Percentiles rank a stretch among this genome's conserved stretches.
Conservation (phyloP, 805 yeast genomes). For the Nakazawaea holstii region DNA sequence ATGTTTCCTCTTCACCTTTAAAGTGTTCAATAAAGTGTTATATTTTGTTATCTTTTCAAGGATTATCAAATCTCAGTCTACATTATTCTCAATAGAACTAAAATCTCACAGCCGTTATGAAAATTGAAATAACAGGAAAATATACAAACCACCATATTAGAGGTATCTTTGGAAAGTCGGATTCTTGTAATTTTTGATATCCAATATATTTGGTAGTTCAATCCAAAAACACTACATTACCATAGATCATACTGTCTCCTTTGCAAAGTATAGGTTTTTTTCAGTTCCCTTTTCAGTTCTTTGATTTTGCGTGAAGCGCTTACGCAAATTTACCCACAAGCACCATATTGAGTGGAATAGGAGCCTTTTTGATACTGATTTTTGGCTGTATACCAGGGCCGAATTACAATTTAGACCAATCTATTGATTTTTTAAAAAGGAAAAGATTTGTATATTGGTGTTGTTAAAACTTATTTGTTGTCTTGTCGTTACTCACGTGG, state of each 20-base stretch:
- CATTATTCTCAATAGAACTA: no score
- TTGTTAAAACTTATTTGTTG: conserved; percentile 25
- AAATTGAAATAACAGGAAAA: conserved; percentile 10
- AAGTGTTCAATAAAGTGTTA: no score
- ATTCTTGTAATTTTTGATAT: conserved; percentile 58
- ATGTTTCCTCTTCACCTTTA: no score
- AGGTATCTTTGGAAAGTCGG: conserved; percentile 74
- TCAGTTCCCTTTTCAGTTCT: conserved; percentile 72
- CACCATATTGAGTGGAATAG: conserved; percentile 60
- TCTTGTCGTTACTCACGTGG: conserved; percentile 24
- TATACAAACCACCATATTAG: conserved; percentile 30
- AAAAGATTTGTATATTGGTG: conserved; percentile 57
- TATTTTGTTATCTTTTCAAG: no score
- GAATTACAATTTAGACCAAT: conserved; percentile 42
- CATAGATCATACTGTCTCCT: conserved; percentile 74
- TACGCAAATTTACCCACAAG: conserved; percentile 55
- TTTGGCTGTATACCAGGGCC: conserved; percentile 60
- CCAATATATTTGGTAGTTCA: conserved; percentile 76
- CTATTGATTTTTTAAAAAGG: conserved; percentile 34
- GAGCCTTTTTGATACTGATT: conserved; percentile 74
- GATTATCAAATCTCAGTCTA: no score
- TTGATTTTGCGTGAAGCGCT: conserved; percentile 64
- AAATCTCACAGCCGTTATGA: conserved; percentile 45
- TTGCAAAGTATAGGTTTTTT: conserved; percentile 82
- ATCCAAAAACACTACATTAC: conserved; percentile 82